Percentiles rank a stretch among this genome's conserved stretches.
phyloP scores from a whole-genome alignment of 2,329 filamentous ascomycete genomes.

The Ophiostoma perfectum region DNA sequence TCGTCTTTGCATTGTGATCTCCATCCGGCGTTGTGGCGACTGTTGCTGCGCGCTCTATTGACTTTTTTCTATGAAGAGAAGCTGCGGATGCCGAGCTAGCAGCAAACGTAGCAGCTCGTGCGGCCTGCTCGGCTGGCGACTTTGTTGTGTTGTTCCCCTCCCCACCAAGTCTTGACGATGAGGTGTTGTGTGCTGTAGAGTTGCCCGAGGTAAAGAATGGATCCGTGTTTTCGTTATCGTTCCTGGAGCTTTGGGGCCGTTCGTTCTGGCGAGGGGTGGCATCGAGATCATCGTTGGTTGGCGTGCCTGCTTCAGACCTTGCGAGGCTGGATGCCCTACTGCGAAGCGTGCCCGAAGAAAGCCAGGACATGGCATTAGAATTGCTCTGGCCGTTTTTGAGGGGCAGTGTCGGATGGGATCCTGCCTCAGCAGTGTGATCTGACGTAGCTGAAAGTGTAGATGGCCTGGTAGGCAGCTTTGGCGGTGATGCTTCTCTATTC shows the following conservation, averaged over 20 bases:
- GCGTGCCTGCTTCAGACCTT: conserved; percentile 8
- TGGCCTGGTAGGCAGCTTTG: conserved; percentile 52
- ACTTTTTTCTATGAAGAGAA: background rate
- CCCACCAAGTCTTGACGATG: background rate
- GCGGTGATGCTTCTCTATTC: conserved; percentile 28
- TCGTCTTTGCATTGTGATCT: conserved; percentile 38
- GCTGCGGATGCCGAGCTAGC: background rate
- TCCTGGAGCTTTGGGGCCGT: background rate
- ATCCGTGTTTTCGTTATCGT: background rate
- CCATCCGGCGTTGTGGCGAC: background rate
- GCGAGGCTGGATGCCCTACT: conserved; percentile 33
- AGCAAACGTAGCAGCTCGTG: conserved; percentile 6
- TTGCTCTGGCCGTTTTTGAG: conserved; percentile 41
- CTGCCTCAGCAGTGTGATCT: background rate
- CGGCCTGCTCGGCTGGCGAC: background rate
- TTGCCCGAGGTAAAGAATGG: background rate
- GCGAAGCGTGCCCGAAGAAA: conserved; percentile 54
- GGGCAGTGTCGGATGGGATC: conserved; percentile 41
- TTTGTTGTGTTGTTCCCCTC: background rate
- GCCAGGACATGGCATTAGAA: conserved; percentile 57
- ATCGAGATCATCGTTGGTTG: background rate
- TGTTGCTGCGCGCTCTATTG: conserved; percentile 4
- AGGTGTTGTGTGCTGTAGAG: background rate
- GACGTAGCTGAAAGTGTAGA: background rate
- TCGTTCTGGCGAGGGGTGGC: background rate